Conservation (phyloP, 2,329 filamentous ascomycete genomes). For the Fusarium sp. region DNA sequence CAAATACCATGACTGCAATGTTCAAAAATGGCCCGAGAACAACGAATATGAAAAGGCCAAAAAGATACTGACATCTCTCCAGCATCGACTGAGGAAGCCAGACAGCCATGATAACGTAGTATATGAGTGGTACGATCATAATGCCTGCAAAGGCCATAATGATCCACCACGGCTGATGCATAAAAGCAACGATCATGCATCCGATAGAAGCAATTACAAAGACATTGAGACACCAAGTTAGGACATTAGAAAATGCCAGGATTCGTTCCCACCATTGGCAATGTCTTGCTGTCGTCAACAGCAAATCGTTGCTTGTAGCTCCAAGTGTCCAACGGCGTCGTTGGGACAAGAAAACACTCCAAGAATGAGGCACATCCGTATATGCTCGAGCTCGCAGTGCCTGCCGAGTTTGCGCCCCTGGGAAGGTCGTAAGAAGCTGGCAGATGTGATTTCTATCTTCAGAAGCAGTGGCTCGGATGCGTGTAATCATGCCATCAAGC, state of each 20-base stretch:
- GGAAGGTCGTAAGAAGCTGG: conserved; percentile 40
- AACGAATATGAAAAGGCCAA: conserved; percentile 34
- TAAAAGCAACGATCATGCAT: conserved; percentile 42
- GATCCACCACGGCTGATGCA: conserved; percentile 38
- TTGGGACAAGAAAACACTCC: conserved; percentile 50
- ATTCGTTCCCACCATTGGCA: conserved; percentile 40
- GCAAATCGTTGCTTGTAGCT: conserved; percentile 38
- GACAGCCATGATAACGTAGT: conserved; percentile 36
- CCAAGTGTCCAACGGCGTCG: conserved; percentile 41
- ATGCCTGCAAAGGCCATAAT: conserved; percentile 39
- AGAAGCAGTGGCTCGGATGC: conserved; percentile 38
- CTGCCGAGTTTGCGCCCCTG: conserved; percentile 49
- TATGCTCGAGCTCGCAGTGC: conserved; percentile 51
- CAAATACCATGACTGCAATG: conserved; percentile 39
- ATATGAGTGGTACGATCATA: conserved; percentile 37
- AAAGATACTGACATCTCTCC: conserved; percentile 33
- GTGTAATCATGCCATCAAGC: conserved; percentile 35
- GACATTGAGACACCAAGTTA: conserved; percentile 38
- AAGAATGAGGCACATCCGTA: conserved; percentile 50
- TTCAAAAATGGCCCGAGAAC: conserved; percentile 38
- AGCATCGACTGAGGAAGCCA: conserved; percentile 37
- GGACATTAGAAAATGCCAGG: conserved; percentile 34
- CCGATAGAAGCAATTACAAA: conserved; percentile 40
- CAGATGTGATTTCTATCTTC: conserved; percentile 40
- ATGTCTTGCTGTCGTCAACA: conserved; percentile 26